Evolutionary conservation across 306 rosid species (phyloP), one percentile per base, ranked within the genome.

Genomic region (Arachis hypogaea): DNA sequence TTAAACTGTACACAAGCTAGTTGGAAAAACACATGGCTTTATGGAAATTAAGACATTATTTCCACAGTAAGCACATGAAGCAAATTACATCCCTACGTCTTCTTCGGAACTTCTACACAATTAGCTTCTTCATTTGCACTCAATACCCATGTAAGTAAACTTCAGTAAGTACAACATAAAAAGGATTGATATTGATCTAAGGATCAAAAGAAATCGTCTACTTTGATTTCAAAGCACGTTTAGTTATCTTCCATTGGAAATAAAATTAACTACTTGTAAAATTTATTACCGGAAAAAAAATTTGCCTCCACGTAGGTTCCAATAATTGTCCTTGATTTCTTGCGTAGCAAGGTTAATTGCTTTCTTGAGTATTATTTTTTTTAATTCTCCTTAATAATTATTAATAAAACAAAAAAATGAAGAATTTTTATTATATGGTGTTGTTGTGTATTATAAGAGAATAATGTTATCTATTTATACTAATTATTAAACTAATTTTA

Each of bases 11-110:
- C 80, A 77, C 72, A 77, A 78, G 44, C 71, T 64, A 74, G 77
- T 67, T 77, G 82, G 74, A 65, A 73, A 77, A 77, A 69, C 85
- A 84, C 85, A 81, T 84, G 87, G 83, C 58, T 58, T 59, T 38
- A 61, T 64, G 77, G 66, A 77, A 61, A 72, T 46, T 33, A 59
- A 67, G 77, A 12, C 74, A 60, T 76, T 63, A 22, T 68, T 55
- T 82, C 66, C 36, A 30, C 63, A 5, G 66, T 33, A 64, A 63
- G 84, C 83, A 83, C 82, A 76, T 83, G 84, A 80, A 52, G 57
- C 52, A 80, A 54, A 74, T 74, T 40, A 68, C 54, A 64, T 67
- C 6, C 46, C 61, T 44, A 73, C 65, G 79, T 36, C 38, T 73
- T 77, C 73, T 77, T 68, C 33, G 46, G 68, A 43, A 16, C 1